Percentiles rank a stretch among this genome's conserved stretches.
Conservation (phyloP, 202 grass and related monocot species). For the Hordeum pubiflorum region DNA sequence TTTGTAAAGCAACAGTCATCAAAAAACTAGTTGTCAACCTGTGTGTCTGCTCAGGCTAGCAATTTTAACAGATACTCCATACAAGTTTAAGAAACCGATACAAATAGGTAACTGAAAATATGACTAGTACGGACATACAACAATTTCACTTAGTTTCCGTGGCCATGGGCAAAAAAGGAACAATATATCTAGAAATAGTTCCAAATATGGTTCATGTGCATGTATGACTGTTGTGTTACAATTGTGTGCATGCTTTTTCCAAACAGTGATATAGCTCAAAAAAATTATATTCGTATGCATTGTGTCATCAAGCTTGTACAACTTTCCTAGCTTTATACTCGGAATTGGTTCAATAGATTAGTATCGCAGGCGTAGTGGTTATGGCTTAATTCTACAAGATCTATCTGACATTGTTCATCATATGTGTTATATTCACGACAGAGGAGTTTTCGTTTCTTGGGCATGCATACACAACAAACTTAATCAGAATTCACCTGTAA, state of each 20-base stretch:
- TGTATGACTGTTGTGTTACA: neutral
- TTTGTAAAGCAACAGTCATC: conserved; percentile 25
- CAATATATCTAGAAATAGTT: neutral
- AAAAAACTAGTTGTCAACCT: conserved; percentile 6
- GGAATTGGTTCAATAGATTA: neutral
- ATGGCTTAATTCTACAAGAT: neutral
- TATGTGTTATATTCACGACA: neutral
- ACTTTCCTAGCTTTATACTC: neutral
- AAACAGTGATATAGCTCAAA: neutral
- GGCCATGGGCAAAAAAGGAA: too few species aligned
- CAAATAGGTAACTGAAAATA: neutral
- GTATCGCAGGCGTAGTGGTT: neutral
- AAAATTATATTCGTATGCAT: neutral
- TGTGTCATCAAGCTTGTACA: conserved; percentile 1
- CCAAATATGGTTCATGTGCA: neutral
- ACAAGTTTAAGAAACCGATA: neutral
- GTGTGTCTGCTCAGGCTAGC: neutral
- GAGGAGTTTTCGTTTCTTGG: neutral
- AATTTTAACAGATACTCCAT: neutral
- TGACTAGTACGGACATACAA: neutral
- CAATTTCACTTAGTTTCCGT: neutral
- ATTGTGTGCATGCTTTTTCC: neutral
- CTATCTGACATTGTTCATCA: neutral
- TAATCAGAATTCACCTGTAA: neutral
- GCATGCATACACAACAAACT: neutral